Conservation (phyloP, 768 basidiomycete genomes). For the Lactifluus hygrophoroides region DNA sequence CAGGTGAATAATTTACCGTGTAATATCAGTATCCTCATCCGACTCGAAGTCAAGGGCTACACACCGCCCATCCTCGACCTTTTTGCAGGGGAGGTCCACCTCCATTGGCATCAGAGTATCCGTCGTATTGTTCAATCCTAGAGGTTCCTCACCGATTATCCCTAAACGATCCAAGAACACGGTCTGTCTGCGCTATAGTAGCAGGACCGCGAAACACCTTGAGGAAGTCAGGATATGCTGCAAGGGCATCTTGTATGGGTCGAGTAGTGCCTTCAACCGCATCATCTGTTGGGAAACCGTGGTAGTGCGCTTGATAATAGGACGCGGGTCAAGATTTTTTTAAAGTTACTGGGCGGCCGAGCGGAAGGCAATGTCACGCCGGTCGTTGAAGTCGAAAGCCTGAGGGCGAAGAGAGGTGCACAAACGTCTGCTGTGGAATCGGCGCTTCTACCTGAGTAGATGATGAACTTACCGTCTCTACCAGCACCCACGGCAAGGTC, state of each 20-base stretch:
- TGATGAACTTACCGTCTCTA: too few species aligned
- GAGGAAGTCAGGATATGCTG: constrained; percentile 2
- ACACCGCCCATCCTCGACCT: constrained; percentile 2
- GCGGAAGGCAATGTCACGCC: constrained; percentile 48
- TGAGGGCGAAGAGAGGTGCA: constrained; percentile 18
- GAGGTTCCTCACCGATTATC: neutral
- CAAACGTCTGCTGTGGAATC: constrained; percentile 21
- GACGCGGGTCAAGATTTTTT: constrained; percentile 36
- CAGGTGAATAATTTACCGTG: neutral
- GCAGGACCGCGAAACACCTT: constrained; percentile 12
- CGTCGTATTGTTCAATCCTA: neutral
- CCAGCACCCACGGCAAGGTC: too few species aligned
- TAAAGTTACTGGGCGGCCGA: constrained; percentile 48
- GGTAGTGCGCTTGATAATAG: constrained; percentile 24
- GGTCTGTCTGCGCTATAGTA: constrained; percentile 19
- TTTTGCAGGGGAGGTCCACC: constrained; percentile 6
- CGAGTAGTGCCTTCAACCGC: constrained; percentile 33
- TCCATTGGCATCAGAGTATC: neutral
- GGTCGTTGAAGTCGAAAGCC: constrained; percentile 45
- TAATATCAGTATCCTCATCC: neutral
- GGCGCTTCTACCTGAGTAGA: constrained; percentile 22
- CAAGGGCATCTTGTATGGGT: constrained; percentile 6
- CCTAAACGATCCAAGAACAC: constrained; percentile 7
- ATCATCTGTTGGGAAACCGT: constrained; percentile 38
- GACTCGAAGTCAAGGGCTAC: neutral